Evolutionary conservation across 805 yeast species (phyloP), one percentile per base, ranked within the genome.

Genomic region (Suhomyces emberorum): DNA sequence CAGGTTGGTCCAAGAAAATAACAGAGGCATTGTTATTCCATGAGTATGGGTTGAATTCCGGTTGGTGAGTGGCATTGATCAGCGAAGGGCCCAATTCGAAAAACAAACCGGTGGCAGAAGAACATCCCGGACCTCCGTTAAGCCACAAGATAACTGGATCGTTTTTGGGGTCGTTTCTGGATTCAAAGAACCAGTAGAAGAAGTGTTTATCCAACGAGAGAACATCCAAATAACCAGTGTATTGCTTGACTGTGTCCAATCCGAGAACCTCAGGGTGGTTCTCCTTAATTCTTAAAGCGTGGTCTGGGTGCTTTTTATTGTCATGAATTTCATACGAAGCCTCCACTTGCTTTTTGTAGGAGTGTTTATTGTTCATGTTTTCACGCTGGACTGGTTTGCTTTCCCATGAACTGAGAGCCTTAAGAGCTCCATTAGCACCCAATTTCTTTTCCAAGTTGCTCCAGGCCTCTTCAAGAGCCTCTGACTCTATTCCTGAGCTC

Each of bases 201-300:
- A 58, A 54, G 37, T 58, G 63, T 44, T 55, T 54, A 32, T 52
- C 65, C 38, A 52, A 45, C 27, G 52, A 44, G 15, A 55, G 59
- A 25, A 64, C 55, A 40, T 65, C 67, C 44, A 65, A 57, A 43
- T 65, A 65, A 3, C 70, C 70, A 25, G 70, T 61, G 34, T 57
- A 61, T 38, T 63, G 69, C 19, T 62, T 38, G 16, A 63, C 70
- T 15, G 59, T 41, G 39, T 65, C 70, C 35, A 65, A 48, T 11
- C 69, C 68, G 28, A 65, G 53, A 6, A 46, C 32, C 37, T 62
- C 69, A 1, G 70, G 71, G 35, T 55, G 42, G 37, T 53, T 55
- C 32, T 59, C 46, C 42, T 61, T 61, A 28, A 62, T 46, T 46
- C 65, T 54, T 31, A 63, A 46, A 12, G 52, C 30, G 42, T 65